phyloP scores from a whole-genome alignment of 129 eudicot genomes.

The Tagetes erecta region DNA sequence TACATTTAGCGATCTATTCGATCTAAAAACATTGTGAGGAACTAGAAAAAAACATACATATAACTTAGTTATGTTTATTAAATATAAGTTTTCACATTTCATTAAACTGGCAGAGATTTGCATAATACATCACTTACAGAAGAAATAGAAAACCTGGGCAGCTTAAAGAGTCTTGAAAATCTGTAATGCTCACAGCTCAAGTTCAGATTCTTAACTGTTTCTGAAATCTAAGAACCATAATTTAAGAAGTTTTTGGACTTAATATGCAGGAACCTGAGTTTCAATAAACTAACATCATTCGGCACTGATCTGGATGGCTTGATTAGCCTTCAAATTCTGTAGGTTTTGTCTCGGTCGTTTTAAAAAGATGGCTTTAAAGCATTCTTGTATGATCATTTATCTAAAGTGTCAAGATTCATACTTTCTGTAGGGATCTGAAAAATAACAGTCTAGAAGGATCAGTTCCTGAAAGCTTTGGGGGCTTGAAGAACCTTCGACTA shows the following conservation, averaged over 20 bases:
- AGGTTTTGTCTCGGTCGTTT: conserved; percentile 31
- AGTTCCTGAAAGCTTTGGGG: conserved; percentile 79
- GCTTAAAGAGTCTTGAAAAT: conserved; percentile 73
- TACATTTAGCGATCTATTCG: conserved; percentile 69
- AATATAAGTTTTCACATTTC: conserved; percentile 17
- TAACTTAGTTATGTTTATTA: conserved; percentile 3
- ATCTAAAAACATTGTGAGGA: conserved; percentile 76
- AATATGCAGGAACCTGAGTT: conserved; percentile 80
- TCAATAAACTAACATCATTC: conserved; percentile 69
- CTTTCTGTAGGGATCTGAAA: conserved; percentile 63
- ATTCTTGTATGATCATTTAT: conserved; percentile 22
- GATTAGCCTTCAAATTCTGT: conserved; percentile 72
- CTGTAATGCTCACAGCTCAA: conserved; percentile 46
- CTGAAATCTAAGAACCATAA: conserved; percentile 12
- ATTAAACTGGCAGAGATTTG: conserved; percentile 59
- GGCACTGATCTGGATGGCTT: conserved; percentile 75
- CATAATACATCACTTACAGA: conserved; percentile 87
- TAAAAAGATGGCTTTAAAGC: not conserved
- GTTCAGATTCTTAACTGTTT: conserved; percentile 11
- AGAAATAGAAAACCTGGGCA: conserved; percentile 76
- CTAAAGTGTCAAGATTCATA: not conserved
- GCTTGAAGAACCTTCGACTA: conserved; percentile 68
- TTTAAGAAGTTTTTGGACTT: conserved; percentile 7
- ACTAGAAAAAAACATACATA: conserved; percentile 13
- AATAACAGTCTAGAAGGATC: conserved; percentile 78